phyloP scores from a whole-genome alignment of 1,284 basidiomycete genomes.

The Irpex lacteus region DNA sequence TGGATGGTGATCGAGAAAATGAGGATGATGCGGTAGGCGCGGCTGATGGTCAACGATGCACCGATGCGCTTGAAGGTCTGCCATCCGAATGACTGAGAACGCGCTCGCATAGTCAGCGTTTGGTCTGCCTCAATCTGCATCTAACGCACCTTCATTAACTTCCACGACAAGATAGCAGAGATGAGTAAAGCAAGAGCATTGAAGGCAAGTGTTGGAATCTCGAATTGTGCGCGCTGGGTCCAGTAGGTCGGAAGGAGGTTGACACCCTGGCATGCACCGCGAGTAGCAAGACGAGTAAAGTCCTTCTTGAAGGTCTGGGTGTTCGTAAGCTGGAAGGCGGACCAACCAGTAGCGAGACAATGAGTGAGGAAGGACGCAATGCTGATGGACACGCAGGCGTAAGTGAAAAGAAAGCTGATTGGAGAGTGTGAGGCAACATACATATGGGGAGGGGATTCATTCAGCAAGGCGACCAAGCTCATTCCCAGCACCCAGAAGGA shows the following conservation, averaged over 20 bases:
- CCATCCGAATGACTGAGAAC: constrained; percentile 67
- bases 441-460: constrained; percentile 81
- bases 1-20: constrained; percentile 71
- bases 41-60: constrained; percentile 70
- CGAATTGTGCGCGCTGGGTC: constrained; percentile 50
- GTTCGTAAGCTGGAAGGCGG: constrained; percentile 57
- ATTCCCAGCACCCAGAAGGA: constrained; percentile 80
- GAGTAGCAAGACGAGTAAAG: constrained; percentile 55
- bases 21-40: constrained; percentile 70
- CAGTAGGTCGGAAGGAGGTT: constrained; percentile 61
- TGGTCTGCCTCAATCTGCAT: neutral
- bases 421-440: constrained; percentile 23
- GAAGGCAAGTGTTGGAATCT: constrained; percentile 63
- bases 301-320: constrained; percentile 55
- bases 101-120: neutral
- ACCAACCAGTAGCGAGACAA: constrained; percentile 68
- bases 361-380: constrained; percentile 71
- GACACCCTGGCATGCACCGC: constrained; percentile 56
- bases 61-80: constrained; percentile 83
- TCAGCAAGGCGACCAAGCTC: constrained; percentile 73
- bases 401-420: neutral
- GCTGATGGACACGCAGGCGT: constrained; percentile 20
- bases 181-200: constrained; percentile 60
- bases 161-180: constrained; percentile 69
- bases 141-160: constrained; percentile 58